Evolutionary conservation across 768 basidiomycete genomes (phyloP), one percentile per base, ranked within the genome.

Genomic region (Russula earlei): DNA sequence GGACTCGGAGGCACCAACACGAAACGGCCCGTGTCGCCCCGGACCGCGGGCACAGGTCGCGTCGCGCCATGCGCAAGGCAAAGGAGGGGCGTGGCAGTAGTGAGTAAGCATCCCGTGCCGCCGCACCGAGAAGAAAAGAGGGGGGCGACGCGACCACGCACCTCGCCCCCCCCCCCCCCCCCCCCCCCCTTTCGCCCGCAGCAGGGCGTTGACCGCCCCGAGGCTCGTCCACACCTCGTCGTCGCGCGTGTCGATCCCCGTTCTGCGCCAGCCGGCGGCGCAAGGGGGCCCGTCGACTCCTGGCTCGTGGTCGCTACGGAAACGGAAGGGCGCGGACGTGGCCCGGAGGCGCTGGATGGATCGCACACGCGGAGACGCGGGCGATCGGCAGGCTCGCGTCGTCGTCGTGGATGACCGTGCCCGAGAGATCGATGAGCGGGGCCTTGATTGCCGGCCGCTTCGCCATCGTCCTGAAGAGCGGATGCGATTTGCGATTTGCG

Each of bases 281-380:
- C 6, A 86, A n/a, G 66, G 4, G 69, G 70, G 3, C 51, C 41
- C 0, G 73, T 78, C 0, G 81, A 80, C 59, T 85, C 83, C 57
- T 85, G 83, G 65, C 82, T 83, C 0, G 81, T 81, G n/a, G 64
- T 87, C 87, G 48, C 82, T 85, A 65, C 86, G 85, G 55, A 78
- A 70, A 25, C 78, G 71, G 67, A 82, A 73, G 8, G 77, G 74
- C 10, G 75, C 55, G 0, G 58, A 54, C 0, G 67, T 62, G 0
- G 49, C 49, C 7, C 74, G 63, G 3, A 76, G 65, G 11, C 63
- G 56, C 9, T 54, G 52, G 3, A 83, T 63, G n/a, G n/a, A n/a
- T n/a, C n/a, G n/a, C 0, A 80, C 79, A 3, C 70, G 55, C 2
- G 75, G 73, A 0, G 85, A 82, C 8, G 70, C 65, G 0, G n/a